Conservation (phyloP, 2,329 filamentous ascomycete species). For the Trichoderma endophyticum region DNA sequence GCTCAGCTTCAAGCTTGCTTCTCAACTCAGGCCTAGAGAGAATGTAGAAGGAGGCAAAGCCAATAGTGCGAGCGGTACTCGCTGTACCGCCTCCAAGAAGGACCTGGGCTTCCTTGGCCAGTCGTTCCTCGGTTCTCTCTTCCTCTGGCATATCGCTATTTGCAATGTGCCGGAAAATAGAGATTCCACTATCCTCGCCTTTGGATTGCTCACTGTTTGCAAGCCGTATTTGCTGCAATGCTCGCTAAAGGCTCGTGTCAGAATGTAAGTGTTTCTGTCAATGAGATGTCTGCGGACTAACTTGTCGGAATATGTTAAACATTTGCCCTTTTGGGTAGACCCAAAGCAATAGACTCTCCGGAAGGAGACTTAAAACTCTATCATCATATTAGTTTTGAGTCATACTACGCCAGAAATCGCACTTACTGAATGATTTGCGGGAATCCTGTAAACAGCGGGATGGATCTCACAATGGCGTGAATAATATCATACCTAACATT, state of each 20-base stretch:
- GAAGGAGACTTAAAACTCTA: neutral
- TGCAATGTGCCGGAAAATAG: neutral
- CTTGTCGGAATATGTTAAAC: neutral
- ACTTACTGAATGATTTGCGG: neutral
- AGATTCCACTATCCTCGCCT: neutral
- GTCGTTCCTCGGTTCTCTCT: neutral
- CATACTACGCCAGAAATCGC: neutral
- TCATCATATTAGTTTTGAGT: neutral
- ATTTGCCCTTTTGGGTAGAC: neutral
- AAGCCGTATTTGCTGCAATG: neutral
- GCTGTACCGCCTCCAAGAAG: neutral
- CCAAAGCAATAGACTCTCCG: neutral
- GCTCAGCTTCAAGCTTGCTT: neutral
- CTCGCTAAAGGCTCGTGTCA: neutral
- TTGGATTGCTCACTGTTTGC: neutral
- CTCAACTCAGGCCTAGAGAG: neutral
- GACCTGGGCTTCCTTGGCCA: neutral
- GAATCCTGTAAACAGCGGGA: neutral
- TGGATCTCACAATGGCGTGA: neutral
- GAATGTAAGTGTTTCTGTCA: neutral
- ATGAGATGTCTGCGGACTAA: neutral
- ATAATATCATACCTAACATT: neutral
- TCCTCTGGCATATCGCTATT: neutral
- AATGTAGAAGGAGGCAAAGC: slow-evolving; percentile 1
- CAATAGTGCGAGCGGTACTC: neutral